Base-by-base conservation (phyloP, 179 eudicot genomes). In the Gypsophila paniculata region DNA sequence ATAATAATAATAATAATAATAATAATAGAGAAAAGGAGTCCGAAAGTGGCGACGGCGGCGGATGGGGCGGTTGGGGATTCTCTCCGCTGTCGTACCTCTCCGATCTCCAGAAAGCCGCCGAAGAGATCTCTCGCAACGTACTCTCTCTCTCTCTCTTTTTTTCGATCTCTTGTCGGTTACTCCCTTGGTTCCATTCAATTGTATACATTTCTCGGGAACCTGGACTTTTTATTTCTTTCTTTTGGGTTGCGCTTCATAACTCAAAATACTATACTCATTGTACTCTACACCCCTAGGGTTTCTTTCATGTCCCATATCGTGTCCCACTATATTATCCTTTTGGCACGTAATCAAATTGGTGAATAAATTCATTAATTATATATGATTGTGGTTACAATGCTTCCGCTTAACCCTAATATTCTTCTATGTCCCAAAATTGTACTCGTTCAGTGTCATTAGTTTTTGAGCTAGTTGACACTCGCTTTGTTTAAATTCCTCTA, bases 61-160 rank as follows among this genome's bases (percentile, higher is more conserved):
- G 84, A 0, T 87, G 98, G 91, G 91, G 97, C 10, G 96, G 96
- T 0, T 88, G 98, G 96, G 97, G 97, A 2, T 87, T 91, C 75
- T 82, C 97, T 6, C 78, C 93, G 23, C 78, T 91, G 22, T 91
- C 97, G 7, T 91, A 89, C 76, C 73, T 93, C 19, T 80, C 97
- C 15, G 98, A 91, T 89, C 91, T 93, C 65, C 98, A 91, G 74
- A 93, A 89, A 82, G 97, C 91, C 29, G 97, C 97, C n/a, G 90
- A 91, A 72, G 98, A 88, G 93, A 93, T 93, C 82, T 86, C 98
- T 26, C 97, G 98, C 86, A 93, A 87, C 84, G 98, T 91, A 91
- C 7, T 15, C 23, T 52, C 23, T 58, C 67, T 74, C 54, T 73
- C 5, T 64, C 21, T 71, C n/a, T 64, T 1, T 54, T 6, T 42